These are phyloP conservation scores for Calonectria hawksworthii DNA, from an alignment of 2,329 filamentous ascomycete species.

Conservation along the genomic window DNA sequence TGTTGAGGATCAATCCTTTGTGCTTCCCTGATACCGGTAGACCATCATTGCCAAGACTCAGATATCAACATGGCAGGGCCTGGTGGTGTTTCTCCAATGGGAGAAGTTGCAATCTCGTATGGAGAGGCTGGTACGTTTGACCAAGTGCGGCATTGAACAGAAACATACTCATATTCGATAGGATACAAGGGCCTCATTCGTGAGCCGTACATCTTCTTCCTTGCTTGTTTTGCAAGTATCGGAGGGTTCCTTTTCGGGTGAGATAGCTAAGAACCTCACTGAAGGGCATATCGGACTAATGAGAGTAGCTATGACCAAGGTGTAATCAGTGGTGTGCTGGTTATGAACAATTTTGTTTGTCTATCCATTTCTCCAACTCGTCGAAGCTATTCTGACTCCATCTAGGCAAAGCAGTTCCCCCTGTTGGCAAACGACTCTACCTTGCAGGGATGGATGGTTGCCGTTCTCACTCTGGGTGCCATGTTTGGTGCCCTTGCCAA, in stretches of 20 bases:
- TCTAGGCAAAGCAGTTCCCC: constrained; percentile 21
- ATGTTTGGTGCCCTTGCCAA: constrained; percentile 60
- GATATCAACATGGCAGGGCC: constrained; percentile 6
- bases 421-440: constrained; percentile 16
- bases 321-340: constrained; percentile 21
- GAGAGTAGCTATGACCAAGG: constrained; percentile 13
- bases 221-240: constrained; percentile 22
- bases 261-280: neutral
- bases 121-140: constrained; percentile 12
- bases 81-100: constrained; percentile 1
- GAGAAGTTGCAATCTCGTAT: constrained; percentile 20
- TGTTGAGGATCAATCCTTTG: neutral
- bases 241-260: constrained; percentile 22
- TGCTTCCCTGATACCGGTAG: neutral
- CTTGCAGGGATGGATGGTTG: constrained; percentile 53
- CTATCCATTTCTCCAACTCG: neutral
- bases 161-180: neutral
- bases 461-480: constrained; percentile 58
- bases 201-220: constrained; percentile 23
- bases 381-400: neutral
- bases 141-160: neutral
- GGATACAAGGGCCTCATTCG: constrained; percentile 22
- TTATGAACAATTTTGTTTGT: constrained; percentile 23
- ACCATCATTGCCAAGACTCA: neutral
- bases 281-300: neutral